These are phyloP conservation scores for Phytophthora fragariae DNA, from an alignment of 352 stramenopile species.

Conservation along the genomic window DNA sequence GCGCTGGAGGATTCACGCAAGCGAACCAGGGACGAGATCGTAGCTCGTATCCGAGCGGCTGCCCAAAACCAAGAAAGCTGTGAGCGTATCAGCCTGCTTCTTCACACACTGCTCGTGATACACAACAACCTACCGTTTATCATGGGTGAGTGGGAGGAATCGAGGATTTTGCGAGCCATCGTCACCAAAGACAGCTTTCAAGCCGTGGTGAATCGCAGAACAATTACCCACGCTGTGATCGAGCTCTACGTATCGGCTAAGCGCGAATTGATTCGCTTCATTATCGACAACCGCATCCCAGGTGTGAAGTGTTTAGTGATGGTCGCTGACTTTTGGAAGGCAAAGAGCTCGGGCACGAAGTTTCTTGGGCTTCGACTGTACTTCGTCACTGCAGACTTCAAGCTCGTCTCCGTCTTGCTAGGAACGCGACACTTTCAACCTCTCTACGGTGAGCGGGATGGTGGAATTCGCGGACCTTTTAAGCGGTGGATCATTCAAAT, in stretches of 20 bases:
- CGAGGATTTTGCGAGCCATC: conserved; percentile 1
- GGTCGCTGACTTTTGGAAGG: conserved; percentile 12
- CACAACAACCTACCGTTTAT: conserved; percentile 12
- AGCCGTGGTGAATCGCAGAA: background rate
- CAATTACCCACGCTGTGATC: conserved; percentile 8
- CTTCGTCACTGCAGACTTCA: background rate
- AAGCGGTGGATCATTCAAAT: conserved; percentile 6
- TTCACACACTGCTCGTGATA: conserved; percentile 2
- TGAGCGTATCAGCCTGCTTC: conserved; percentile 10
- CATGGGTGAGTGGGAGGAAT: conserved; percentile 16
- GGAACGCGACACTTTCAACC: conserved; percentile 8
- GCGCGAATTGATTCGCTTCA: background rate
- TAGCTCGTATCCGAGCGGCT: background rate
- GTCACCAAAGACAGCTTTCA: conserved; percentile 10
- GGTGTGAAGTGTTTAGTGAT: background rate
- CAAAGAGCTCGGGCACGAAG: conserved; percentile 1
- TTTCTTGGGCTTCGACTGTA: conserved; percentile 6
- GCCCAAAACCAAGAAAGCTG: conserved; percentile 8
- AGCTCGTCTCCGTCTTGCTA: conserved; percentile 9
- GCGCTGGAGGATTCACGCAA: background rate
- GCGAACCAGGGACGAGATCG: background rate
- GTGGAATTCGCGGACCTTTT: conserved; percentile 1
- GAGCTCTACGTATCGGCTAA: conserved; percentile 11
- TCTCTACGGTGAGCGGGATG: conserved; percentile 2
- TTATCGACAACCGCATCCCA: background rate